phyloP scores from a whole-genome alignment of 371 early-diverging fungal species.

The Rhizopus microsporus region DNA sequence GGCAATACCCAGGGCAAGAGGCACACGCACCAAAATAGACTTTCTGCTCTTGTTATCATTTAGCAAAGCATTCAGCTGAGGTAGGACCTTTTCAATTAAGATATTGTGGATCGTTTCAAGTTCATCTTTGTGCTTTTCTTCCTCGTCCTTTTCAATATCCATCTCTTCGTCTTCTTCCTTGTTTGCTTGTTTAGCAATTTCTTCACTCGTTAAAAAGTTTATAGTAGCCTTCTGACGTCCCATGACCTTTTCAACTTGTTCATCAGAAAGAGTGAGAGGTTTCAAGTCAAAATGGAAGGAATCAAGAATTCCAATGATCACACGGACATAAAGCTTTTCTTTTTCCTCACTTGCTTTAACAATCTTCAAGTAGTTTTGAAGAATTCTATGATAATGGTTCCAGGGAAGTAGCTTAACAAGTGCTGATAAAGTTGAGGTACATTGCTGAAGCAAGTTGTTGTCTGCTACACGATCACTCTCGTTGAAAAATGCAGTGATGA shows the following conservation, averaged over 20 bases:
- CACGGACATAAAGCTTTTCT: conserved; percentile 78
- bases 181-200: conserved; percentile 24
- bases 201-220: conserved; percentile 42
- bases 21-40: conserved; percentile 78
- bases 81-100: conserved; percentile 73
- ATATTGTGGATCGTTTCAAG: conserved; percentile 68
- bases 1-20: conserved; percentile 85
- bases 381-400: conserved; percentile 76
- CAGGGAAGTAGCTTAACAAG: conserved; percentile 76
- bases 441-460: conserved; percentile 78
- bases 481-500: conserved; percentile 83
- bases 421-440: conserved; percentile 72
- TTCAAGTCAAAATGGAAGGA: conserved; percentile 88
- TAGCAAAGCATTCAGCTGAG: conserved; percentile 74
- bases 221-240: conserved; percentile 46
- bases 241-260: conserved; percentile 42
- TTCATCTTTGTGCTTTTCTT: conserved; percentile 44
- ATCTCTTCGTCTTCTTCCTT: conserved; percentile 31
- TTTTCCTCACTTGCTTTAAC: conserved; percentile 64
- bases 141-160: conserved; percentile 11
- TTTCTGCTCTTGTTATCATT: conserved; percentile 70
- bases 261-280: conserved; percentile 50
- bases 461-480: conserved; percentile 70
- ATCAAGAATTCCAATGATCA: conserved; percentile 81
- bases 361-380: conserved; percentile 71